phyloP scores from a whole-genome alignment of 805 yeast genomes.

The Monosporozyma siamensis region DNA sequence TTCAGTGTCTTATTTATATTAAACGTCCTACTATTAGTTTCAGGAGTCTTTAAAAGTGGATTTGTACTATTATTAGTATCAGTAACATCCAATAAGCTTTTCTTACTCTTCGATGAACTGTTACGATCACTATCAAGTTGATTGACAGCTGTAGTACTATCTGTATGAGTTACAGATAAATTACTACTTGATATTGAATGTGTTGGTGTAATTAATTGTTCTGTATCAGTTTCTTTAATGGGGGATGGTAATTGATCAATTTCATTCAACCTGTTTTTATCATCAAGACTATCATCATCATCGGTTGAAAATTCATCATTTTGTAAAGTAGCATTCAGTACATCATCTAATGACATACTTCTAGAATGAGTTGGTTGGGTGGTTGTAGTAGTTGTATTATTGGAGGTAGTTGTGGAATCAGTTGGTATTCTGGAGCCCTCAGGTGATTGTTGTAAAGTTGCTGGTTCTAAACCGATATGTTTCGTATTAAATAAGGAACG shows the following conservation, averaged over 20 bases:
- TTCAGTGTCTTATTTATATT: slow-evolving; percentile 5
- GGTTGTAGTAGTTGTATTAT: too few species aligned
- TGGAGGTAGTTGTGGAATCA: neutral
- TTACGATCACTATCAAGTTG: neutral
- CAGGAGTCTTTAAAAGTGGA: slow-evolving; percentile 1
- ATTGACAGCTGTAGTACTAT: neutral
- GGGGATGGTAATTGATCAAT: neutral
- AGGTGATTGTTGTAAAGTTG: too few species aligned
- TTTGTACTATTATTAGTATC: neutral
- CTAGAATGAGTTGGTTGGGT: slow-evolving; percentile 9
- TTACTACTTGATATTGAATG: neutral
- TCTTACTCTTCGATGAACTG: neutral
- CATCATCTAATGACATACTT: slow-evolving; percentile 17
- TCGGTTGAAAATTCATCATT: slow-evolving; percentile 10
- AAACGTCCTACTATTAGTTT: too few species aligned
- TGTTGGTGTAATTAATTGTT: neutral
- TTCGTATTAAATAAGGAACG: slow-evolving; percentile 1
- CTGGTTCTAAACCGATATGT: neutral
- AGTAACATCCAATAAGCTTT: neutral
- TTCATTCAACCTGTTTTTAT: neutral
- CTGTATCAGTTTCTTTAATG: neutral
- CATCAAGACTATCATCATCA: slow-evolving; percentile 4
- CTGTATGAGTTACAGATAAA: neutral
- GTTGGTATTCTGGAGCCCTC: neutral
- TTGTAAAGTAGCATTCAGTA: slow-evolving; percentile 18